Evolutionary conservation across 305 asterid species (phyloP).

Genomic region (Fraxinus ornus): DNA sequence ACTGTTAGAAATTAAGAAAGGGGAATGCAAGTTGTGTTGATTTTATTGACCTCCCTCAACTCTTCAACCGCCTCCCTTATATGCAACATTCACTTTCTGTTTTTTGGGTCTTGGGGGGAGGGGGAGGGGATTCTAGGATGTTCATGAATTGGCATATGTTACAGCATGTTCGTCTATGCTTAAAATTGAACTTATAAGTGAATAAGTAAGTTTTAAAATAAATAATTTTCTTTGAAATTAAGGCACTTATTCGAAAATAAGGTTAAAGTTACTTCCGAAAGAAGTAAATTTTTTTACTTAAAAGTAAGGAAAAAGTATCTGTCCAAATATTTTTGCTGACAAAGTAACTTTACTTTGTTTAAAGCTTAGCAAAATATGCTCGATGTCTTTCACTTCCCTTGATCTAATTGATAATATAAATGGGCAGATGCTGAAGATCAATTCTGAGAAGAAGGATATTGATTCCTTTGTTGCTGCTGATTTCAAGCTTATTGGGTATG

Average conservation of each 20-base stretch:
- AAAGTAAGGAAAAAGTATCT: neutral
- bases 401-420: neutral
- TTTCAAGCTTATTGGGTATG: slow-evolving; percentile 65
- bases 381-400: neutral
- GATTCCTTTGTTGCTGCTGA: slow-evolving; percentile 77
- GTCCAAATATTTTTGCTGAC: neutral
- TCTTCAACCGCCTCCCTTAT: neutral
- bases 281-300: neutral
- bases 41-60: neutral
- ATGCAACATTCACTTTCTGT: neutral
- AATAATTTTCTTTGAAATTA: neutral
- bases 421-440: slow-evolving; percentile 67
- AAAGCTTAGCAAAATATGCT: slow-evolving; percentile 5
- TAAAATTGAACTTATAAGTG: neutral
- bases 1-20: neutral
- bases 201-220: neutral
- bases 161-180: neutral
- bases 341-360: neutral
- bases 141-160: neutral
- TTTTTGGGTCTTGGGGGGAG: neutral
- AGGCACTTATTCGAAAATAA: neutral
- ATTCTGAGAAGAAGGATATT: slow-evolving; percentile 65
- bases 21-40: neutral
- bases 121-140: neutral
- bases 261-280: neutral